Evolutionary conservation across 768 basidiomycete genomes (phyloP).

Genomic region (Nidularia pulvinata): DNA sequence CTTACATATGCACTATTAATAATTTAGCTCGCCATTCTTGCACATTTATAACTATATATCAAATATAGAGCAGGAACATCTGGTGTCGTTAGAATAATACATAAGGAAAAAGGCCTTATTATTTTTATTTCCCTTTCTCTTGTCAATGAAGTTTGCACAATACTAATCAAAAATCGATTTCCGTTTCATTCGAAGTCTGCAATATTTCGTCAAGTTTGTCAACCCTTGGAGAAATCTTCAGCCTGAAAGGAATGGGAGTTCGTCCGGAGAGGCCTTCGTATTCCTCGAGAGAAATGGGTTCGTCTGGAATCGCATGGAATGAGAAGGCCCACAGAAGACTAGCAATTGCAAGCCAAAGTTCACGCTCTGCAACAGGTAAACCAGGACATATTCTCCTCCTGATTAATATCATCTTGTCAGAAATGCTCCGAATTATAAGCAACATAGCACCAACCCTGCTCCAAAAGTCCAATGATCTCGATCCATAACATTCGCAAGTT

Average conservation of each 20-base stretch:
- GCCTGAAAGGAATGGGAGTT: conserved; percentile 38
- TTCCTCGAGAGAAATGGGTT: conserved; percentile 43
- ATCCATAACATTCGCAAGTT: conserved; percentile 32
- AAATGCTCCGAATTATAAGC: background rate
- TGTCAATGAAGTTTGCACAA: too few relatives aligned
- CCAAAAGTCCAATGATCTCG: conserved; percentile 52
- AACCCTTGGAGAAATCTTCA: conserved; percentile 20
- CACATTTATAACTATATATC: too few relatives aligned
- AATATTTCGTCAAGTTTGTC: background rate
- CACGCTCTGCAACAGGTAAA: conserved; percentile 40
- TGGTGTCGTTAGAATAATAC: too few relatives aligned
- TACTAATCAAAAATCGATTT: too few relatives aligned
- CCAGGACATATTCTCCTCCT: conserved; percentile 41
- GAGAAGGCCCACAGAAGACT: conserved; percentile 46
- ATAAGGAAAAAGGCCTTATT: too few relatives aligned
- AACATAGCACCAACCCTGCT: conserved; percentile 28
- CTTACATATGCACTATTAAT: too few relatives aligned
- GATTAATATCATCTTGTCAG: background rate
- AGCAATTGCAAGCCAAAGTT: conserved; percentile 42
- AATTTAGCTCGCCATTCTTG: too few relatives aligned
- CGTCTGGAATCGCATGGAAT: conserved; percentile 33
- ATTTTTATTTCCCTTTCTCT: too few relatives aligned
- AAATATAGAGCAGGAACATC: too few relatives aligned
- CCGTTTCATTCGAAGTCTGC: background rate
- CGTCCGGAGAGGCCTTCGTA: conserved; percentile 48